Evolutionary conservation across 1,139 yeast species (phyloP).

Genomic region (Taiozyma sp.): DNA sequence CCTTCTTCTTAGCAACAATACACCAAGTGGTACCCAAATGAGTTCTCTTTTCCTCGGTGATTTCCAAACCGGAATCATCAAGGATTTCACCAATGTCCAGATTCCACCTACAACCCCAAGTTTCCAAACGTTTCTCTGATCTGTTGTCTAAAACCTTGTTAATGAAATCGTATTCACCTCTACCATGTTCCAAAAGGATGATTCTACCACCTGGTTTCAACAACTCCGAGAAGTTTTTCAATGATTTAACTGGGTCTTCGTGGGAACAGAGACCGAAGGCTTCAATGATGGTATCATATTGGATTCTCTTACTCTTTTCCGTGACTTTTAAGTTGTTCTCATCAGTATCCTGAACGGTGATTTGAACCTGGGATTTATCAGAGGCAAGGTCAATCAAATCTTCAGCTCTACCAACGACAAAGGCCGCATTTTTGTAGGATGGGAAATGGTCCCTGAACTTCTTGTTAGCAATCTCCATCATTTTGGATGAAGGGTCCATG

Average conservation of each 20-base stretch:
- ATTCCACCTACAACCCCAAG: slow-evolving; percentile 99
- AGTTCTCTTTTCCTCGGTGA: slow-evolving; percentile 72
- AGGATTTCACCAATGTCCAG: slow-evolving; percentile 84
- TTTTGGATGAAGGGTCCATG: slow-evolving; percentile 75
- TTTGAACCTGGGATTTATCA: slow-evolving; percentile 16
- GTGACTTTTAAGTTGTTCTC: slow-evolving; percentile 18
- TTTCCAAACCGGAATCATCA: slow-evolving; percentile 78
- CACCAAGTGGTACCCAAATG: slow-evolving; percentile 97
- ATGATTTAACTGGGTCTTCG: slow-evolving; percentile 82
- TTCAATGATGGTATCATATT: slow-evolving; percentile 88
- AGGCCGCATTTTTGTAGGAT: slow-evolving; percentile 65
- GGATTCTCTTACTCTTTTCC: slow-evolving; percentile 32
- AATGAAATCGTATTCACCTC: slow-evolving; percentile 74
- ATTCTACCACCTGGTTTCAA: slow-evolving; percentile 91
- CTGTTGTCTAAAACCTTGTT: slow-evolving; percentile 80
- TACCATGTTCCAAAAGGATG: slow-evolving; percentile 85
- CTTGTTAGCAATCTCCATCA: slow-evolving; percentile 79
- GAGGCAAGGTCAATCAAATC: slow-evolving; percentile 59
- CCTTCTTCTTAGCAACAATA: slow-evolving; percentile 67
- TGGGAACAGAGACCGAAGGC: slow-evolving; percentile 96
- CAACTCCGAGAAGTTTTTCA: slow-evolving; percentile 65
- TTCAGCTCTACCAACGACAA: slow-evolving; percentile 91
- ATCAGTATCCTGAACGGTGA: slow-evolving; percentile 19
- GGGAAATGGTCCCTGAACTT: slow-evolving; percentile 71
- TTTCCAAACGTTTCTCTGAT: slow-evolving; percentile 77